phyloP scores from a whole-genome alignment of 352 stramenopile genomes.

The Phytophthora syringae region DNA sequence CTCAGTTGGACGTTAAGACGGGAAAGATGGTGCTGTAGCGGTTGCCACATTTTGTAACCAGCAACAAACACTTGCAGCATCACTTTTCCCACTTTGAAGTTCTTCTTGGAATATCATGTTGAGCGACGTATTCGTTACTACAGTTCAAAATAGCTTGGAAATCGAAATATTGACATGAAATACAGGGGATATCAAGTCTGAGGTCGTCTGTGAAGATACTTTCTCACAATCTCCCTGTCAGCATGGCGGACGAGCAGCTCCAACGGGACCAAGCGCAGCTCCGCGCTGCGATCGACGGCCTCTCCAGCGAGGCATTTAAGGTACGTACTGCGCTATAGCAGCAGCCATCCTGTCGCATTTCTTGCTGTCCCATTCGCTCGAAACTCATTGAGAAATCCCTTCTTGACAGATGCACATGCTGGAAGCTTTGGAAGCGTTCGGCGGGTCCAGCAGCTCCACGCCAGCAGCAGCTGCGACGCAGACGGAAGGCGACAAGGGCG shows the following conservation, averaged over 20 bases:
- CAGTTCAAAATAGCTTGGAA: too few species aligned
- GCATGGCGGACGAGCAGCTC: constrained; percentile 43
- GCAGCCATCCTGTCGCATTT: not conserved
- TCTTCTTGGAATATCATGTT: too few species aligned
- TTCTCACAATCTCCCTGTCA: too few species aligned
- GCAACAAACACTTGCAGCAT: not conserved
- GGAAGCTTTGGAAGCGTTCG: constrained; percentile 59
- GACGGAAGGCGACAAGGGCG: constrained; percentile 43
- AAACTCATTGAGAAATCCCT: constrained; percentile 27
- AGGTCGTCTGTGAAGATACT: too few species aligned
- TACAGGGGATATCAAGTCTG: too few species aligned
- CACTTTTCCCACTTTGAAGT: too few species aligned
- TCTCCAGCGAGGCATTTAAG: constrained; percentile 45
- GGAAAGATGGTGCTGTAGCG: constrained; percentile 77
- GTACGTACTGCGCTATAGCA: constrained; percentile 13
- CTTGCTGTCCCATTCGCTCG: not conserved
- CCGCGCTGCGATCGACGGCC: constrained; percentile 37
- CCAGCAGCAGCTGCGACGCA: constrained; percentile 1
- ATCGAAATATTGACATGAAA: too few species aligned
- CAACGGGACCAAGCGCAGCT: constrained; percentile 47
- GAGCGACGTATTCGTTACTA: too few species aligned
- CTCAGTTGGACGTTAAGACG: constrained; percentile 64
- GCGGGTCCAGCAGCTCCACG: constrained; percentile 10
- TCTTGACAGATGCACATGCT: constrained; percentile 77
- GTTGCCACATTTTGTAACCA: constrained; percentile 22